Evolutionary conservation across 495 filamentous ascomycete genomes (phyloP).

Genomic region (Aspergillus baeticus): DNA sequence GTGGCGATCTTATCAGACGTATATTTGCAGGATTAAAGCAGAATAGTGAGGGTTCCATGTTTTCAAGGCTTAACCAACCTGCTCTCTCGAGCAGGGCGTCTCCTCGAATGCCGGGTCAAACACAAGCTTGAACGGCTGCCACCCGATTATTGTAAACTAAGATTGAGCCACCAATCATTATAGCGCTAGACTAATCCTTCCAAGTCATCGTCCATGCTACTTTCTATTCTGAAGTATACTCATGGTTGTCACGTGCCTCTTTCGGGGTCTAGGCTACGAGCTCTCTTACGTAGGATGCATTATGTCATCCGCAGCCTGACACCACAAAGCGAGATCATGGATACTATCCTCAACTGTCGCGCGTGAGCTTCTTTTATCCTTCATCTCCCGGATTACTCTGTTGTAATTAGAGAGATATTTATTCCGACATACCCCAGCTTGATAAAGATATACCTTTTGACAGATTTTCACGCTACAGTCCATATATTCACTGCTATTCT

Average conservation of each 20-base stretch:
- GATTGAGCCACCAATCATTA: no score
- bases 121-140: no score
- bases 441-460: neutral
- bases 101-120: no score
- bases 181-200: no score
- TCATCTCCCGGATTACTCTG: slow-evolving; percentile 11
- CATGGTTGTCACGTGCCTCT: neutral
- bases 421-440: neutral
- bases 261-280: slow-evolving; percentile 18
- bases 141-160: no score
- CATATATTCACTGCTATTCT: slow-evolving; percentile 6
- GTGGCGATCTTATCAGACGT: no score
- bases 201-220: no score
- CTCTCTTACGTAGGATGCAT: slow-evolving; percentile 33
- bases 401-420: neutral
- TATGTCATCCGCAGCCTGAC: slow-evolving; percentile 42
- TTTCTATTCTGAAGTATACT: neutral
- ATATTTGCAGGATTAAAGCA: no score
- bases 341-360: slow-evolving; percentile 17
- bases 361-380: slow-evolving; percentile 22
- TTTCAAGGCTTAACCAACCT: no score
- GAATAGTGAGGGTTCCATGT: no score
- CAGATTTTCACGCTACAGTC: neutral
- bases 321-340: slow-evolving; percentile 14
- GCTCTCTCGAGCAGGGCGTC: no score